Percentiles rank a stretch among this genome's conserved stretches.
Conservation (phyloP, 345 rosid species). For the Eucalyptus marginata region DNA sequence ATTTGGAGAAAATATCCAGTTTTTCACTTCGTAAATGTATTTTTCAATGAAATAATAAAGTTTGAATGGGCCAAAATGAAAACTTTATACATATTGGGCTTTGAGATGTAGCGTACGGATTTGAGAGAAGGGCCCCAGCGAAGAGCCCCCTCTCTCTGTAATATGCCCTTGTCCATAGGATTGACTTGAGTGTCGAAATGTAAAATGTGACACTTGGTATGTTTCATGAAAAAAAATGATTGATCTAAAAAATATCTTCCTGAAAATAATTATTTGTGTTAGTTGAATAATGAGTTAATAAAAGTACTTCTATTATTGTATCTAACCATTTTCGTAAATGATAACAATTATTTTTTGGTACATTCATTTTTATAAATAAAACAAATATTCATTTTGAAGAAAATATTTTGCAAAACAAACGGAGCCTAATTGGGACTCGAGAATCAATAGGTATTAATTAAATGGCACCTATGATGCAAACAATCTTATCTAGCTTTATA, state of each 20-base stretch:
- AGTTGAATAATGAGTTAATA: not conserved
- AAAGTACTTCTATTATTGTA: not conserved
- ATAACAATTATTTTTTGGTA: not conserved
- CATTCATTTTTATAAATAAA: not conserved
- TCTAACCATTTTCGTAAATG: rapidly evolving
- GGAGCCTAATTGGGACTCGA: not conserved
- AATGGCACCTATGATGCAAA: not conserved
- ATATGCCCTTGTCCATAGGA: not conserved
- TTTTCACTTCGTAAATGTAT: rapidly evolving
- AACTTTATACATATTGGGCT: not conserved
- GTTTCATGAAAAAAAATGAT: not conserved
- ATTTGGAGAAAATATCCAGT: not conserved
- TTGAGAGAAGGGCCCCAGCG: too few relatives aligned
- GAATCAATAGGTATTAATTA: not conserved
- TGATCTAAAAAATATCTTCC: not conserved
- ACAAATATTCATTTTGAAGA: not conserved
- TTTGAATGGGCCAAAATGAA: not conserved
- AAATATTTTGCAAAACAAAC: too few relatives aligned
- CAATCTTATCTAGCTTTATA: not conserved
- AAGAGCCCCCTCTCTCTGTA: not conserved
- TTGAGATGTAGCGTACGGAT: too few relatives aligned
- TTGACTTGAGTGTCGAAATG: not conserved
- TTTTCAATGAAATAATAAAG: not conserved
- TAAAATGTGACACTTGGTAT: not conserved
- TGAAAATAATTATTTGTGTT: not conserved